phyloP scores from a whole-genome alignment of 495 filamentous ascomycete genomes.

The Thermothielavioides terrestris region DNA sequence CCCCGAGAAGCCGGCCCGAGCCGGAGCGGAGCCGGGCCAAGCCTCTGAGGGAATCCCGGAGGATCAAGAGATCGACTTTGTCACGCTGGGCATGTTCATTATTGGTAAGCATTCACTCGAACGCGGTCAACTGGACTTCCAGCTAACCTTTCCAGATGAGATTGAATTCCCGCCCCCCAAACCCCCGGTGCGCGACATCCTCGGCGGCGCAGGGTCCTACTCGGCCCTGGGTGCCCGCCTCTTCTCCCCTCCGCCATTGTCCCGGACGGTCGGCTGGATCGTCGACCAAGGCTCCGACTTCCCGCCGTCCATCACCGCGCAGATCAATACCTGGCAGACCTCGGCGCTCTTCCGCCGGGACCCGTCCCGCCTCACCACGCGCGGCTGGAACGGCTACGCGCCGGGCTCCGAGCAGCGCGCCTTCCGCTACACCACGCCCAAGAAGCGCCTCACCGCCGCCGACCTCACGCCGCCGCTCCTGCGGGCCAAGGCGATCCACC shows the following conservation, averaged over 20 bases:
- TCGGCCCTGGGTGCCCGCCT: slow-evolving; percentile 81
- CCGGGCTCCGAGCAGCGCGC: slow-evolving; percentile 43
- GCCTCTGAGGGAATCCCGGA: neutral
- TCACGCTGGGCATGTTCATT: slow-evolving; percentile 92
- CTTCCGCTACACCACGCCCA: slow-evolving; percentile 84
- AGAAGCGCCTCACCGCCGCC: slow-evolving; percentile 56
- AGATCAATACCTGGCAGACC: slow-evolving; percentile 65
- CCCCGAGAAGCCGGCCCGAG: neutral
- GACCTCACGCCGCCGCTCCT: slow-evolving; percentile 47
- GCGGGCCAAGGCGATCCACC: slow-evolving; percentile 68
- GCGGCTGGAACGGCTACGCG: slow-evolving; percentile 85
- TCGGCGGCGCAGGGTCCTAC: slow-evolving; percentile 83
- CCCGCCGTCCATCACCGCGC: slow-evolving; percentile 50
- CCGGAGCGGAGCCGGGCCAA: neutral
- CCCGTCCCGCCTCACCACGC: slow-evolving; percentile 64
- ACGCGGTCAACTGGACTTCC: too few species aligned
- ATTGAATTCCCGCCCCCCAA: slow-evolving; percentile 65
- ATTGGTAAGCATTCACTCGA: slow-evolving; percentile 66
- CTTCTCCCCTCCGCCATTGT: slow-evolving; percentile 57
- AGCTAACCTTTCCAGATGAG: slow-evolving; percentile 55
- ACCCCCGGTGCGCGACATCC: slow-evolving; percentile 56
- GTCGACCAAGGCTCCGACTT: slow-evolving; percentile 88
- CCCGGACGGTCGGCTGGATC: slow-evolving; percentile 70
- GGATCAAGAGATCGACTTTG: slow-evolving; percentile 58
- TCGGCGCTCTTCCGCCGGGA: slow-evolving; percentile 58